Evolutionary conservation across 176 grass and related monocot genomes (phyloP), one percentile per base, ranked within the genome.

Genomic region (Hsuehochloa calcarea): DNA sequence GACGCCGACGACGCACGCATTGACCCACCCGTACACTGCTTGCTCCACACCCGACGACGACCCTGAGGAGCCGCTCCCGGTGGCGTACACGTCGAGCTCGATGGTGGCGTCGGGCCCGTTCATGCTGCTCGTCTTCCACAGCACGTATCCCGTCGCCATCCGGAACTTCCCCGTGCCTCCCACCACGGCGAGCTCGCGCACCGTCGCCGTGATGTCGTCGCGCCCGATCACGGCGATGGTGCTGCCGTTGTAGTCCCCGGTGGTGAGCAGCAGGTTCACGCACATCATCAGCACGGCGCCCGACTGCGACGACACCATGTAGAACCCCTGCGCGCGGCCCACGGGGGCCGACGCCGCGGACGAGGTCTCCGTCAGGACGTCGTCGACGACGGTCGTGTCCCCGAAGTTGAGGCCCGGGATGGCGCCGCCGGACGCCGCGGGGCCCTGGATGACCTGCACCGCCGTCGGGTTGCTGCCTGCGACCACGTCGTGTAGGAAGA

Each of bases 81-180:
- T 34, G 10, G 41, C 10, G 65, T 80, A 44, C 0, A 90, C 80
- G 85, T 90, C 80, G 66, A 78, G 84, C 89, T 90, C 80, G 17
- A 84, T 0, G 39, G 43, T 54, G n/a, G 59, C 74, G 72, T 79
- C 63, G 22, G 74, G 4, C 7, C 26, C 44, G 39, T 19, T 79
- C 15, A 75, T 17, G 52, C 16, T 56, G 49, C 5, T 0, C 27
- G 80, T 87, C 89, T 84, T 90, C 80, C 80, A 64, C 17, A 90
- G 74, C 15, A 84, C 88, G 85, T 93, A 90, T 0, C 88, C 91
- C 13, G 47, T 70, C 12, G 88, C 88, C 65, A 84, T 76, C 71
- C 87, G 43, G 85, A 90, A 93, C 23, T 47, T 50, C 0, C 91
- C 91, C 4, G 84, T 90, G 47, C 91, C 91, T 13, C 91, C 91